Evolutionary conservation across 23 red algal genomes (phyloP), one percentile per base, ranked within the genome.

Genomic region (Cyanidium caldarium): DNA sequence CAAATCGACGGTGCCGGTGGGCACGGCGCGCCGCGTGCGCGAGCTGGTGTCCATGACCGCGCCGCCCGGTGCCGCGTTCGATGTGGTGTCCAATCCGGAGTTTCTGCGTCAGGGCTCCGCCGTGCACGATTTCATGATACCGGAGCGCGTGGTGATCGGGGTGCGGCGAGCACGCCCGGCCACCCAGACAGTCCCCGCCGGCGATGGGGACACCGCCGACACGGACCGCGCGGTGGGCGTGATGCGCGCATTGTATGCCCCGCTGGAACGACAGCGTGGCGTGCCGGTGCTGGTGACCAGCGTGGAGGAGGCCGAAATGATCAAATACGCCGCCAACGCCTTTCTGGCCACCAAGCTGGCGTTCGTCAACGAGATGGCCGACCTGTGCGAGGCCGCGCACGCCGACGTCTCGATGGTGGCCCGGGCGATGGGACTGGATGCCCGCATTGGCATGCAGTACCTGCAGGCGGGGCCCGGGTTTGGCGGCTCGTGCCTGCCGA

Each of bases 401-500:
- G 70, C 70, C 43, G 41, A 75, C 35, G 43, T 75, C 58, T 15
- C 12, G 15, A 28, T 30, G 5, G 40, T 75, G 30, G 43, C 35
- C 1, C 46, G 26, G 5, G 70, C 70, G 7, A 43, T 75, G 23
- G 40, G 70, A 34, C 58, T 75, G 1, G 70, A 75, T 75, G 70
- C 34, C 5, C 46, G 70, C 37, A 75, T 75, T 2, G 70, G 70
- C 15, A 1, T 19, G 12, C 40, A 75, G 36, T 75, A 75, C 25
- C 35, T 75, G 40, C 70, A 75, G 58, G 45, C 70, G 2, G 70
- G 70, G 39, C 70, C 70, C 34, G 70, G 70, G 1, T 75, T 75
- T 25, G 70, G 70, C 3, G 70, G 70, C 40, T 75, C 70, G 36
- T 75, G 70, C 26, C 44, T 75, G 58, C 70, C 70, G 26, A 75